Conservation (phyloP, 257 asterid genomes). For the Nicotiana noctiflora region DNA sequence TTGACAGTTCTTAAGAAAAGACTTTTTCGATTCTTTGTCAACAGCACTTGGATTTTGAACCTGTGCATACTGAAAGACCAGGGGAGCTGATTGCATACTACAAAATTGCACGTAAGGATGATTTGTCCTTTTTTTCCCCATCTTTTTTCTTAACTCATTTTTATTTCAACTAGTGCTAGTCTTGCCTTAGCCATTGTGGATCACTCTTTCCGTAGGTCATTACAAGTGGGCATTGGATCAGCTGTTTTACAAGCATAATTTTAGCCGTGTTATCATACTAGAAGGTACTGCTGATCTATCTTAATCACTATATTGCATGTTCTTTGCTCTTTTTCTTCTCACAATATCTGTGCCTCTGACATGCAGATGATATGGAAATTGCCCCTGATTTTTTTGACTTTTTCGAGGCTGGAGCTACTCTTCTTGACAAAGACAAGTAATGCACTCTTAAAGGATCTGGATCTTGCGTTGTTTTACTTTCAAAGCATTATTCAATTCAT, state of each 20-base stretch:
- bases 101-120: conserved; percentile 84
- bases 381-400: conserved; percentile 91
- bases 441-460: conserved; percentile 13
- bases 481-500: neutral
- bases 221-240: conserved; percentile 99
- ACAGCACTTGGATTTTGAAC: no score
- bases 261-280: conserved; percentile 85
- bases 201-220: conserved; percentile 52
- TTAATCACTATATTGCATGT: conserved; percentile 10
- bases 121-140: conserved; percentile 17
- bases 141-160: neutral
- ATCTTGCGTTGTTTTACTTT: neutral
- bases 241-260: conserved; percentile 77
- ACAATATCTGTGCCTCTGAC: conserved; percentile 14
- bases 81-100: conserved; percentile 30
- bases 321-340: conserved; percentile 23
- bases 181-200: conserved; percentile 3
- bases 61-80: no score
- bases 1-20: no score
- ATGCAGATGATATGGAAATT: conserved; percentile 98
- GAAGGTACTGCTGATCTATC: conserved; percentile 55
- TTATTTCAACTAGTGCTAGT: neutral
- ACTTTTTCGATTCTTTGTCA: no score
- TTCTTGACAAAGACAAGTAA: conserved; percentile 92
- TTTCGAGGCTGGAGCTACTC: conserved; percentile 93